Base-by-base conservation (phyloP, 306 rosid genomes). In the Dalbergia oliveri region DNA sequence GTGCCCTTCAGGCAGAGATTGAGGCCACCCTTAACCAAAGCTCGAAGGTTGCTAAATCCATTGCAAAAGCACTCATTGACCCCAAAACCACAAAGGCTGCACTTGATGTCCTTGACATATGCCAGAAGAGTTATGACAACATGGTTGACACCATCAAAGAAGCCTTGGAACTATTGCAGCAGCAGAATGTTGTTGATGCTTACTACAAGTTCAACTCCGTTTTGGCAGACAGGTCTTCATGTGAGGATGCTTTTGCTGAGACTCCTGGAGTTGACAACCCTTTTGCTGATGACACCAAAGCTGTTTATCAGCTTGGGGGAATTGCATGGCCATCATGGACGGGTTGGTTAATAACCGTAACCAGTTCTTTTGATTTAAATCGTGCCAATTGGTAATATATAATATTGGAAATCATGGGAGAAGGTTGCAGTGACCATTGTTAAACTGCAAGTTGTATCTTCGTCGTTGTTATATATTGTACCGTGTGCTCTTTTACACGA, bases 131-230 rank as follows among this genome's bases (percentile, higher is more conserved):
- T 13, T 83, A 83, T 11, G 19, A 3, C 0, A 6, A 3, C 1
- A 82, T 82, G 12, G 0, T 75, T 59, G 77, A 79, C 3, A 13
- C 44, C 5, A 12, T 86, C 1, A 58, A 86, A 3, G 39, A 72
- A 6, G 0, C 78, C 0, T 0, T 60, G 34, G 33, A 31, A 0
- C 4, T 34, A n/a, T 5, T 34, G 11, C 3, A 3, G 0, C 33
- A 73, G 12, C 49, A 56, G 0, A 59, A 83, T 33, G 51, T 83
- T 9, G 83, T 58, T 4, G 86, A 83, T 9, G 76, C 86, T 57
- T 66, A 72, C 19, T 49, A 47, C 80, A 66, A 66, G 66, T 58
- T 83, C 43, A 61, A 7, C 39, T 0, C 79, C 11, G 86, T 75
- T 5, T 8, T 86, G 0, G 31, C 73, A 0, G 12, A 35, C 54